Conservation (phyloP, 495 filamentous ascomycete genomes). For the Neurospora pannonica region DNA sequence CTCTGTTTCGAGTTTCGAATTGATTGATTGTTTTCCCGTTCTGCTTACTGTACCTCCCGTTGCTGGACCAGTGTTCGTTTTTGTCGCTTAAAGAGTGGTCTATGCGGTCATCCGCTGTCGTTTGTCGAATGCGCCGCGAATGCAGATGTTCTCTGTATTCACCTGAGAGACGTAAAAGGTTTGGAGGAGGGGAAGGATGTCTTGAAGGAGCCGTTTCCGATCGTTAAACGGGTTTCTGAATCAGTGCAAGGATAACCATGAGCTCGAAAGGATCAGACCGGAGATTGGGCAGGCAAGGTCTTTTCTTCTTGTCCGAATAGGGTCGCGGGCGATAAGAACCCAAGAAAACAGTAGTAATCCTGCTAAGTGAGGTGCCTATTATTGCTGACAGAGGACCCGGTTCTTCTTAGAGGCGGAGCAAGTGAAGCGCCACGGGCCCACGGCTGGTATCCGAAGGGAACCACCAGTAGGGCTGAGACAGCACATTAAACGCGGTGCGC, state of each 20-base stretch:
- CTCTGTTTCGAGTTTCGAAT: neutral
- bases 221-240: neutral
- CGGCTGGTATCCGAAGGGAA: neutral
- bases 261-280: neutral
- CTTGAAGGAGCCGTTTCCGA: neutral
- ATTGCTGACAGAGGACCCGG: neutral
- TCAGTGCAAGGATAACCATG: neutral
- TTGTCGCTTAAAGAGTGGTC: neutral
- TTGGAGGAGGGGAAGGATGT: neutral
- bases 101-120: neutral
- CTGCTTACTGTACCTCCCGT: neutral
- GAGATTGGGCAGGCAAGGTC: conserved; percentile 8
- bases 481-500: neutral
- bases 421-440: neutral
- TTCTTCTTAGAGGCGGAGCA: neutral
- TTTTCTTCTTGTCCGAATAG: conserved; percentile 6
- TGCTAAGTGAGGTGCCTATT: neutral
- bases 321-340: neutral
- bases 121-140: neutral
- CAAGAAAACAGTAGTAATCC: neutral
- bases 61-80: neutral
- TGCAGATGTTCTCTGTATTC: neutral
- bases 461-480: neutral
- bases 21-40: neutral
- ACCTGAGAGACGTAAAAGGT: neutral